These are phyloP conservation scores for Paramecium primaurelia DNA, from an alignment of 73 alveolate species.

Conservation along the genomic window DNA sequence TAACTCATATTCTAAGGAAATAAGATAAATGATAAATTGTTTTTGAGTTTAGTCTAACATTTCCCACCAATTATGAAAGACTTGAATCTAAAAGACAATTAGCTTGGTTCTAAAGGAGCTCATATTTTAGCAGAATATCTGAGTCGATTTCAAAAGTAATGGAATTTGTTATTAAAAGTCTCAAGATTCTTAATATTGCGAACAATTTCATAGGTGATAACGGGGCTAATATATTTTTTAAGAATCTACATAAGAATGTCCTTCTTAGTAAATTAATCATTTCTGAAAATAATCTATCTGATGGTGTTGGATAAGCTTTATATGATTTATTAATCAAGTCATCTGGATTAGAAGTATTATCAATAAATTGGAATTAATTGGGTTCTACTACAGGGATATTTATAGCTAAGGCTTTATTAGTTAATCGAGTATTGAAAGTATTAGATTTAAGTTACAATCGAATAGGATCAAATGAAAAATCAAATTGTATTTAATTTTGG, in stretches of 20 bases:
- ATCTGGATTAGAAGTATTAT: neutral
- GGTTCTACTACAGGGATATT: neutral
- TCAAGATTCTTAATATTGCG: neutral
- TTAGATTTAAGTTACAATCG: constrained; percentile 42
- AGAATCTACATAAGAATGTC: neutral
- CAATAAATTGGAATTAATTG: constrained; percentile 13
- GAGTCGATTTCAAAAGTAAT: neutral
- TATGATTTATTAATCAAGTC: neutral
- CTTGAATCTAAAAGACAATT: neutral
- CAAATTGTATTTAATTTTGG: constrained; percentile 1
- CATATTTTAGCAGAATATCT: neutral
- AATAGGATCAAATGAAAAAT: constrained; percentile 18
- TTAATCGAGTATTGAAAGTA: neutral
- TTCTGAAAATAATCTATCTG: neutral
- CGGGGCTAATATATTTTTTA: neutral
- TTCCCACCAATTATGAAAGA: constrained; percentile 23
- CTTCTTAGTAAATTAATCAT: neutral
- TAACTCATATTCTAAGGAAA: neutral
- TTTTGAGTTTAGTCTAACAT: neutral
- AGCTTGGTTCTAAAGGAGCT: neutral
- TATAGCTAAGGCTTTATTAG: constrained; percentile 1
- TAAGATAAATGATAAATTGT: neutral
- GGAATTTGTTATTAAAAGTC: neutral
- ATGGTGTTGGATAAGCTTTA: neutral
- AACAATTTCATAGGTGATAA: constrained; percentile 8